These are phyloP conservation scores for Hygrophila difformis DNA, from an alignment of 257 asterid species.

Conservation along the genomic window DNA sequence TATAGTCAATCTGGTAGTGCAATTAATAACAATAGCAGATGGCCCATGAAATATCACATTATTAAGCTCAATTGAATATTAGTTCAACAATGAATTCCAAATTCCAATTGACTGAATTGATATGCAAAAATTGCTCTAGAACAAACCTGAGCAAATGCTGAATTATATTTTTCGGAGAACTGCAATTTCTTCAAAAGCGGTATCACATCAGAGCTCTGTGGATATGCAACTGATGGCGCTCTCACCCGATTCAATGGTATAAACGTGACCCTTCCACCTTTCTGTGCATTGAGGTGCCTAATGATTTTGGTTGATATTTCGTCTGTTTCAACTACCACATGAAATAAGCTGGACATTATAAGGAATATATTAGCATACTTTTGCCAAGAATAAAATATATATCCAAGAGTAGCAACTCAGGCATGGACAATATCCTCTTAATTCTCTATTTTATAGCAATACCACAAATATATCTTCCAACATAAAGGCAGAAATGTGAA, in stretches of 20 bases:
- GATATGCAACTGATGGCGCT: constrained; percentile 70
- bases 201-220: constrained; percentile 77
- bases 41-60: constrained; percentile 6
- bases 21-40: constrained; percentile 9
- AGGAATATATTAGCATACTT: constrained; percentile 12
- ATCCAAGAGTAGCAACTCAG: constrained; percentile 2
- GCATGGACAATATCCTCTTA: background rate
- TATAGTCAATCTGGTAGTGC: constrained; percentile 2
- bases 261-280: constrained; percentile 97
- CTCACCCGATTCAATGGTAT: constrained; percentile 95
- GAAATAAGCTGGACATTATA: constrained; percentile 68
- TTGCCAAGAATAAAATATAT: constrained; percentile 9
- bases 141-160: constrained; percentile 89
- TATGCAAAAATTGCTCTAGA: constrained; percentile 1
- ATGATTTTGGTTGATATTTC: constrained; percentile 83
- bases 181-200: constrained; percentile 75
- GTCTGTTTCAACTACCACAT: constrained; percentile 90
- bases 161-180: constrained; percentile 37
- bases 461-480: background rate
- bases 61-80: background rate
- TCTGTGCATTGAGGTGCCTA: constrained; percentile 85
- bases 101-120: background rate
- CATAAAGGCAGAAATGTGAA: constrained; percentile 7
- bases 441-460: constrained; percentile 7
- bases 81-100: background rate